Evolutionary conservation across 306 rosid genomes (phyloP).

Genomic region (Lablab purpureus): DNA sequence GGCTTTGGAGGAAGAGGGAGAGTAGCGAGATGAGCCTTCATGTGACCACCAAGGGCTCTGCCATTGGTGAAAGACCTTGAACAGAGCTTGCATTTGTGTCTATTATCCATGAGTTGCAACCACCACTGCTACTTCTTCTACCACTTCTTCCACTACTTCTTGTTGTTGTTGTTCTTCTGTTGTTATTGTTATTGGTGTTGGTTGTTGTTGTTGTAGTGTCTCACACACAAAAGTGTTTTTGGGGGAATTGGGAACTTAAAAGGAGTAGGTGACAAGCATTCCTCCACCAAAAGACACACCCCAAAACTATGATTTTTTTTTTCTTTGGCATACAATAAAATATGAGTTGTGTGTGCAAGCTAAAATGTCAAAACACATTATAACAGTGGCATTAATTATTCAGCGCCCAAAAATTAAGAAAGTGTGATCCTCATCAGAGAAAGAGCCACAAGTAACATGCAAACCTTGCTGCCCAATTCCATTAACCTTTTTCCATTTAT

Average conservation of each 20-base stretch:
- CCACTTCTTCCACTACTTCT: background rate
- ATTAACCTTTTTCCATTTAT: slow-evolving; percentile 51
- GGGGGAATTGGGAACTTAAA: slow-evolving; percentile 63
- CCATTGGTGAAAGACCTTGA: slow-evolving; percentile 70
- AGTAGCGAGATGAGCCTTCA: slow-evolving; percentile 83
- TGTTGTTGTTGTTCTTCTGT: background rate
- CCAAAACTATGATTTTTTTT: slow-evolving; percentile 39
- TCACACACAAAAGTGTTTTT: slow-evolving; percentile 43
- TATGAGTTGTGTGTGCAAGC: slow-evolving; percentile 29
- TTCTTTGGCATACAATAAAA: background rate
- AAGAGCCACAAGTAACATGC: slow-evolving; percentile 78
- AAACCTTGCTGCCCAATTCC: slow-evolving; percentile 63
- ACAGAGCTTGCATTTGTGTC: slow-evolving; percentile 94
- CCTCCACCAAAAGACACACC: slow-evolving; percentile 82
- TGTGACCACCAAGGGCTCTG: slow-evolving; percentile 92
- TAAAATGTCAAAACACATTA: slow-evolving; percentile 41
- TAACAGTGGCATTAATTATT: slow-evolving; percentile 42
- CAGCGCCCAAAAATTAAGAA: slow-evolving; percentile 54
- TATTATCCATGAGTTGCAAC: slow-evolving; percentile 55
- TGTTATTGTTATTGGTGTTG: no score
- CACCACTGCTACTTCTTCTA: slow-evolving; percentile 12
- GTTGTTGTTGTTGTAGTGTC: background rate
- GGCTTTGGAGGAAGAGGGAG: slow-evolving; percentile 72
- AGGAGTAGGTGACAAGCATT: slow-evolving; percentile 98
- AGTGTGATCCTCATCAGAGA: slow-evolving; percentile 61